Conservation (phyloP, 805 yeast species). For the Barnettozyma botsteinii region DNA sequence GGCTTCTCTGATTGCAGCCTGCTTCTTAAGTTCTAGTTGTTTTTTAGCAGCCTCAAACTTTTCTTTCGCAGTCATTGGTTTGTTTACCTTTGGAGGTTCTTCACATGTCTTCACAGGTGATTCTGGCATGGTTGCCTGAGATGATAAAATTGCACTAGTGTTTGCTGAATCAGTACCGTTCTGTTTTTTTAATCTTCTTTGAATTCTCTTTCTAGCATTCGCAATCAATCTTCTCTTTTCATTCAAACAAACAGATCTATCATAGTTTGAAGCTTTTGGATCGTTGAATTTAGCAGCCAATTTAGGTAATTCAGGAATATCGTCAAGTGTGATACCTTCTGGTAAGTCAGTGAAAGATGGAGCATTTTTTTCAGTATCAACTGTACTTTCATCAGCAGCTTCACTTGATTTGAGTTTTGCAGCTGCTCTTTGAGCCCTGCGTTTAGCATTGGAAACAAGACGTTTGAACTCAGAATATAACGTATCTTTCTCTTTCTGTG, state of each 20-base stretch:
- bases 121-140: too few species aligned
- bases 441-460: slow-evolving; percentile 8
- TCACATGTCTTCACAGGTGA: too few species aligned
- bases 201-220: slow-evolving; percentile 3
- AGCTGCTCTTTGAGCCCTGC: slow-evolving; percentile 6
- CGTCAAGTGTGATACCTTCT: slow-evolving; percentile 1
- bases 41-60: slow-evolving; percentile 8
- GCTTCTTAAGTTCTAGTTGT: slow-evolving; percentile 3
- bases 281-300: background rate
- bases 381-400: background rate
- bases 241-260: background rate
- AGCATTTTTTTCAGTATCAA: background rate
- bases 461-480: slow-evolving; percentile 5
- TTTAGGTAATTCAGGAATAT: background rate
- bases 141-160: too few species aligned
- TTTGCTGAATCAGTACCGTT: background rate
- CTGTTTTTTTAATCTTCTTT: background rate
- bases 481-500: slow-evolving; percentile 1
- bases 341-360: background rate
- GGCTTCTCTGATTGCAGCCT: background rate
- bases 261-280: background rate
- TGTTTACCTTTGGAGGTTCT: too few species aligned
- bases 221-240: slow-evolving; percentile 1
- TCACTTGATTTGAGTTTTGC: background rate
- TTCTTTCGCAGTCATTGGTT: background rate